Base-by-base conservation (phyloP, 73 alveolate species). In the Paramecium biaurelia region DNA sequence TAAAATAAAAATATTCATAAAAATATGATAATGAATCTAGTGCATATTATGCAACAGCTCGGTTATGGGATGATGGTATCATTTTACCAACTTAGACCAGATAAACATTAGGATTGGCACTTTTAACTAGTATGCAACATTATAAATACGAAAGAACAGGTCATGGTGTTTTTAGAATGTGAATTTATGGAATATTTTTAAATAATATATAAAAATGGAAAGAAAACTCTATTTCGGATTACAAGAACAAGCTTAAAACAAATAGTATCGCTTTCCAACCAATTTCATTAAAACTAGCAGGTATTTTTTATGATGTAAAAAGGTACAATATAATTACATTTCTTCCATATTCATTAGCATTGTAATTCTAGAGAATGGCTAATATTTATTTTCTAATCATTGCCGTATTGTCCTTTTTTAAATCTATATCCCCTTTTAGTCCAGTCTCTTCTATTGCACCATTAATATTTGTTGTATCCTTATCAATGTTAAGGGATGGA, bases 41-140 rank as follows among this genome's bases (percentile, higher is more conserved):
- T 85, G 97, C 98, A 41, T 97, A 98, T 92, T 97, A 96, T 87
- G 92, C 98, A 1, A 92, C 98, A 30, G 98, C 99, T 24, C 95
- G 98, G 41, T 95, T 98, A 23, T 98, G 99, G 99, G 99, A 98
- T 92, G 99, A 98, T 85, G 99, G 99, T 14, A 94, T 98, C 70
- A 92, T 97, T 87, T 96, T 92, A 72, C 97, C 99, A 38, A 70
- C 92, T 10, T 95, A 96, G 43, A 74, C 97, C 1, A 93, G 99
- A 86, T 74, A 95, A 84, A 92, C 95, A 10, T 76, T 96, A 28
- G 99, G 99, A 18, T 87, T 96, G 93, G 90, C 90, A 47, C 32
- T 47, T 11, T 15, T 41, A 24, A 45, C 56, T 18, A 79, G 90
- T 18, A 79, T 79, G 90, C 7, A 41, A 79, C 45, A 79, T 47